Base-by-base conservation (phyloP, 75 land plant species). In the Azolla pinnata region DNA sequence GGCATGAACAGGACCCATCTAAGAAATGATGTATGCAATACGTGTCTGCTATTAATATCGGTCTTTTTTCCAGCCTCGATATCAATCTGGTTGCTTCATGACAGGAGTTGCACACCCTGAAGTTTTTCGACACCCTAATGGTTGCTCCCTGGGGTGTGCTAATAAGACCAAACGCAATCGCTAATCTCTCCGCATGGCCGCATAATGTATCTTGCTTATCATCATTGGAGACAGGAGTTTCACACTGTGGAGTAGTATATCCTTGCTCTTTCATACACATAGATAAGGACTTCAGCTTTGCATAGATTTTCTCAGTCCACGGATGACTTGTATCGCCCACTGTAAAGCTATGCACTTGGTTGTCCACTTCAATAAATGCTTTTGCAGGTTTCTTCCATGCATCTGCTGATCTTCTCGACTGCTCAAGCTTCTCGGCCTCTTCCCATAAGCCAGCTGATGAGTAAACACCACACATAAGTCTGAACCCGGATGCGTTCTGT, bases 361-460 rank as follows among this genome's bases (percentile, higher is more conserved):
- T 63, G 33, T 57, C 55, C 7, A 68, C 67, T 45, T 73, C 80
- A 35, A 83, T 74, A 26, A 56, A 64, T 52, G 80, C 72, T 28
- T 73, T 76, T 16, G 74, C 79, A 32, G 82, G 80, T 10, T 31
- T 73, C 46, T 76, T 74, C 26, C 56, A 67, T 19, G 72, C 68
- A 3, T 74, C 76, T 53, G 62, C 70, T n/a, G 50, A 25, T 33
- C 64, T 73, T 80, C 77, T 83, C 49, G 33, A 10, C 23, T 63
- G 29, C 53, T 73, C 74, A 2, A 70, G 44, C 29, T 38, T 47
- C 27, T 31, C 49, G 2, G 68, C 82, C 20, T 62, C 57, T 8
- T 74, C 47, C 78, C 79, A 77, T 24, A 57, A 60, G 30, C 63
- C 66, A 2, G 62, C 56, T 17, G 63, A 66, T 0, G 87, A 74